Evolutionary conservation across 352 stramenopile genomes (phyloP).

Genomic region (Phytopythium cucurbitacearum): DNA sequence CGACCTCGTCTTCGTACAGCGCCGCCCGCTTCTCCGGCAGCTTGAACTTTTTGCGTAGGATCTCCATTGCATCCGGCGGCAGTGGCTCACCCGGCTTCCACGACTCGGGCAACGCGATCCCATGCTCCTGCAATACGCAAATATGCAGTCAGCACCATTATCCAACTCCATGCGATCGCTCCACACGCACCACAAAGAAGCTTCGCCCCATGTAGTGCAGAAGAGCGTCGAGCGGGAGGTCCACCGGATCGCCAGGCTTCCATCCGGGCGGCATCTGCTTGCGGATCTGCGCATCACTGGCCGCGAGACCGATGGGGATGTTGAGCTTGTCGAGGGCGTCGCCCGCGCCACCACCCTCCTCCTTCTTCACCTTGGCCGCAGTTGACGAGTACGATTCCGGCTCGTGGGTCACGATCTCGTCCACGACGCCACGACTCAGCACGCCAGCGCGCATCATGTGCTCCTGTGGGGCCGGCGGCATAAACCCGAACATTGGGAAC

Average conservation of each 20-base stretch:
- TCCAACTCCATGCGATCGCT: neutral
- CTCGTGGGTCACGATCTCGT: slow-evolving; percentile 74
- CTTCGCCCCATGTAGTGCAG: slow-evolving; percentile 76
- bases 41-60: slow-evolving; percentile 79
- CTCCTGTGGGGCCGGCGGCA: slow-evolving; percentile 74
- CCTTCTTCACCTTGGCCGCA: slow-evolving; percentile 24
- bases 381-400: slow-evolving; percentile 62
- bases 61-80: slow-evolving; percentile 68
- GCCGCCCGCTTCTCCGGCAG: slow-evolving; percentile 59
- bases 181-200: slow-evolving; percentile 51
- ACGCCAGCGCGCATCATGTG: slow-evolving; percentile 86
- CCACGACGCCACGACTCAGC: slow-evolving; percentile 73
- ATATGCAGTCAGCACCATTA: neutral
- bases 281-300: slow-evolving; percentile 64
- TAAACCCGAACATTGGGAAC: slow-evolving; percentile 87
- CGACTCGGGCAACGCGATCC: slow-evolving; percentile 58
- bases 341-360: slow-evolving; percentile 15
- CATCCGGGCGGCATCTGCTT: slow-evolving; percentile 76
- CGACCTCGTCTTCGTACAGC: slow-evolving; percentile 72
- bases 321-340: slow-evolving; percentile 37
- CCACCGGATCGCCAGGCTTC: slow-evolving; percentile 76
- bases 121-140: slow-evolving; percentile 41
- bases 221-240: slow-evolving; percentile 70
- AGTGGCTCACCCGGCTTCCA: slow-evolving; percentile 72
- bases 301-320: slow-evolving; percentile 63